Conservation (phyloP, 179 eudicot genomes). For the Beta lomatogona region DNA sequence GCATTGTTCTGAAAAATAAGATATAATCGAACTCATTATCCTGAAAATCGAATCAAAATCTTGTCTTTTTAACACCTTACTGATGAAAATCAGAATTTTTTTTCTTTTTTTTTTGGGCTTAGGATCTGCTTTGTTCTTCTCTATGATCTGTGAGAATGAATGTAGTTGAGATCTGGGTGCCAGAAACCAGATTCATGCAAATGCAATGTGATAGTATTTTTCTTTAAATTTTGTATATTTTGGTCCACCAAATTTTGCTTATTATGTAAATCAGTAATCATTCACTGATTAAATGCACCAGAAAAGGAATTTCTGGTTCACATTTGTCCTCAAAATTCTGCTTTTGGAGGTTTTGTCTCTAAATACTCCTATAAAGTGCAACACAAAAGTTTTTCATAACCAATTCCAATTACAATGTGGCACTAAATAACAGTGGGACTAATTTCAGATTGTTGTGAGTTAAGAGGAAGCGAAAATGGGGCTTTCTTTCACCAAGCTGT, state of each 20-base stretch:
- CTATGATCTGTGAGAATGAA: not conserved
- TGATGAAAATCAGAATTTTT: not conserved
- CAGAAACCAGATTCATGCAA: not conserved
- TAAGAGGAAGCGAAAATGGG: constrained; percentile 52
- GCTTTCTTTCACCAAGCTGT: constrained; percentile 57
- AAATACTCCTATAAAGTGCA: not conserved
- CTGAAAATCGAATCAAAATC: not conserved
- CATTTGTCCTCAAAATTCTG: not conserved
- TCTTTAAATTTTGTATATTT: not conserved
- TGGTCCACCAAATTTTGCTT: not conserved
- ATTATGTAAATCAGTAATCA: not conserved
- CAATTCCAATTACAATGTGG: not conserved
- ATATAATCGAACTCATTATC: not conserved
- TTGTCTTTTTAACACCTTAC: not conserved
- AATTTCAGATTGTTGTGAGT: constrained; percentile 23
- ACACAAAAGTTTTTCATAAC: not conserved
- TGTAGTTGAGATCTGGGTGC: not conserved
- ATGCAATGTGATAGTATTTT: not conserved
- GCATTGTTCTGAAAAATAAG: not conserved
- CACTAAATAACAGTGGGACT: not conserved
- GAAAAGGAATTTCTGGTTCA: not conserved
- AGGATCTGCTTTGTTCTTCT: not conserved
- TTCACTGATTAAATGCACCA: not conserved
- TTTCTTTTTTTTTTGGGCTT: not conserved
- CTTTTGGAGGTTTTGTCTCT: not conserved